Conservation (phyloP, 139 green algal genomes). For the Chlorella sorokiniana region DNA sequence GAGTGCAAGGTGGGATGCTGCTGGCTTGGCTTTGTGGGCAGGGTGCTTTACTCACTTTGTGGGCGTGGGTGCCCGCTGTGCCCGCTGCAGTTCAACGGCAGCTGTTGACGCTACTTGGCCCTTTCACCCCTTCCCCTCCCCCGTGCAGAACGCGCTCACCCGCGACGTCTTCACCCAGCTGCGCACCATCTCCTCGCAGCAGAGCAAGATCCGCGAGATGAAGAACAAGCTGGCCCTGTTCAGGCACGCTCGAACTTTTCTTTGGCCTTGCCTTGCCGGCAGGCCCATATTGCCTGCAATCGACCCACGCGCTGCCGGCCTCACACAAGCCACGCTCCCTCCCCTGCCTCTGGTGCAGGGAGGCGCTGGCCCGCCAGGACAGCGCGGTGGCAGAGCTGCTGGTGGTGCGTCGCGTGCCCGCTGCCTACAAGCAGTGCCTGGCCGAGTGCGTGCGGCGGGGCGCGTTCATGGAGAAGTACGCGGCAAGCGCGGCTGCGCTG, state of each 20-base stretch:
- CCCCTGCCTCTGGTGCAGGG: background rate
- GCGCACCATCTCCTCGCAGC: conserved; percentile 72
- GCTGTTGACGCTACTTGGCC: background rate
- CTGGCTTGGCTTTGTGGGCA: background rate
- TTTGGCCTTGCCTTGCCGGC: background rate
- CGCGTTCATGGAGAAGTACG: conserved; percentile 61
- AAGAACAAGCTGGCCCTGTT: conserved; percentile 80
- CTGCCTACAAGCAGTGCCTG: conserved; percentile 81
- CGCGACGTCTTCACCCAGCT: conserved; percentile 80
- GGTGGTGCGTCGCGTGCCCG: conserved; percentile 63
- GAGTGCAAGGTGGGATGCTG: conserved; percentile 57
- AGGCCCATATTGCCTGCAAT: background rate
- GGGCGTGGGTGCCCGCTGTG: too few relatives aligned
- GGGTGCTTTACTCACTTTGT: background rate
- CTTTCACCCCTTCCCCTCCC: background rate
- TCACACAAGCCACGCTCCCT: background rate
- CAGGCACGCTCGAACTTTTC: background rate
- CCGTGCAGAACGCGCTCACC: conserved; percentile 70
- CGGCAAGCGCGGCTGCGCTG: conserved; percentile 65
- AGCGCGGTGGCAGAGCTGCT: conserved; percentile 46
- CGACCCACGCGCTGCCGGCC: background rate
- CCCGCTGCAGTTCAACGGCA: background rate
- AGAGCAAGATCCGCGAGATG: conserved; percentile 88
- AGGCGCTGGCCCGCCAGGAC: conserved; percentile 35
- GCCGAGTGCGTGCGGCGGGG: conserved; percentile 80